Percentiles rank a stretch among this genome's conserved stretches.
phyloP scores from a whole-genome alignment of 2,329 filamentous ascomycete genomes.

The Orbilia brochopaga region DNA sequence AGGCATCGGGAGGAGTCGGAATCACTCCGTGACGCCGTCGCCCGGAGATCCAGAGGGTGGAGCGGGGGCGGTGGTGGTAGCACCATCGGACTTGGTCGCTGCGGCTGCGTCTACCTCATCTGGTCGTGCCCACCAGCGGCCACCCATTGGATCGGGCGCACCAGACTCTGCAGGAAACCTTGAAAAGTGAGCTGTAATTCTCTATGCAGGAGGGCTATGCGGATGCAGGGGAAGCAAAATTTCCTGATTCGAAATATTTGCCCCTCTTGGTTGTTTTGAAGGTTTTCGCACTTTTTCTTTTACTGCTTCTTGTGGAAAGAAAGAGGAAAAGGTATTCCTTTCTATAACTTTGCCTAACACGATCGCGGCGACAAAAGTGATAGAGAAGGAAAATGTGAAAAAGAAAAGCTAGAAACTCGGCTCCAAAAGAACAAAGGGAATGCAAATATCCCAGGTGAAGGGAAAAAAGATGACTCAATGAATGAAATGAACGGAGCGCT shows the following conservation, averaged over 20 bases:
- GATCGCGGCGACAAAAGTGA: slow-evolving; percentile 35
- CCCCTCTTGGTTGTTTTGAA: slow-evolving; percentile 35
- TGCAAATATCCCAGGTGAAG: neutral
- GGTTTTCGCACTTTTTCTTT: slow-evolving; percentile 17
- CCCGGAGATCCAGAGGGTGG: slow-evolving; percentile 8
- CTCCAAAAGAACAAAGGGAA: slow-evolving; percentile 32
- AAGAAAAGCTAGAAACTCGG: slow-evolving; percentile 7
- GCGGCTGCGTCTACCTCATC: slow-evolving; percentile 49
- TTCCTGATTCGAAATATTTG: slow-evolving; percentile 36
- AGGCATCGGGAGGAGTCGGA: neutral
- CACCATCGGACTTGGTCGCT: slow-evolving; percentile 19
- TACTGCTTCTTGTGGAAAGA: neutral
- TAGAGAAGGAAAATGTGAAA: slow-evolving; percentile 6
- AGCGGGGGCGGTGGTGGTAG: slow-evolving; percentile 1
- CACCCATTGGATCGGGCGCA: slow-evolving; percentile 51
- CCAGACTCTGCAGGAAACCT: slow-evolving; percentile 50
- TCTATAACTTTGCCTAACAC: slow-evolving; percentile 29
- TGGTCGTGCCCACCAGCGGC: slow-evolving; percentile 51
- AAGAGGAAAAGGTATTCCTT: slow-evolving; percentile 8
- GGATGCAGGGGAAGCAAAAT: slow-evolving; percentile 34
- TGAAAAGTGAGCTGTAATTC: slow-evolving; percentile 51
- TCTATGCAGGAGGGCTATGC: slow-evolving; percentile 12
- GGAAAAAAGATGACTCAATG: neutral
- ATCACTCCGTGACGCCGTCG: slow-evolving; percentile 1
- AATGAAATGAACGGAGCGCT: too few relatives aligned